Evolutionary conservation across 2,329 filamentous ascomycete species (phyloP).

Genomic region (Trichoderma semiorbis): DNA sequence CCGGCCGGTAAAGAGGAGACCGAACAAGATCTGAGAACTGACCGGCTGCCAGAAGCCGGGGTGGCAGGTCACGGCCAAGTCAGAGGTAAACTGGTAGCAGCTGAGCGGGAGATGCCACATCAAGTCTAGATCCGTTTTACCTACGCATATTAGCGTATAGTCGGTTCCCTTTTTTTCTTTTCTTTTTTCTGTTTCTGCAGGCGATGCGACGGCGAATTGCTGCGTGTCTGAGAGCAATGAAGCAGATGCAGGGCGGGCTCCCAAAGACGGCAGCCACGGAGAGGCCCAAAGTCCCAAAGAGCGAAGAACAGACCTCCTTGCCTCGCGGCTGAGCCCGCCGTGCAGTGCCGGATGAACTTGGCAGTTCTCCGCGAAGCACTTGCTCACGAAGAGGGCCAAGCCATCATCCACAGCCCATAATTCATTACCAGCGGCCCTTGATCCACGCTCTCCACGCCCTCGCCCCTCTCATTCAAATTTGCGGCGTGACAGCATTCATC

Average conservation of each 20-base stretch:
- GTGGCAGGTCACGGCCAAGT: constrained; percentile 4
- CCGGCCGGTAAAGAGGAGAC: constrained; percentile 17
- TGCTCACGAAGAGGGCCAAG: background rate
- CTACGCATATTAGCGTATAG: constrained; percentile 18
- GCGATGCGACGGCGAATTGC: constrained; percentile 20
- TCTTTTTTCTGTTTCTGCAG: background rate
- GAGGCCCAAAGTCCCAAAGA: constrained; percentile 11
- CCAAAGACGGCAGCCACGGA: constrained; percentile 4
- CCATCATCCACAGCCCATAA: background rate
- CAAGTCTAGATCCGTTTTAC: background rate
- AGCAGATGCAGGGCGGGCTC: constrained; percentile 19
- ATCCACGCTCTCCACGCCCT: background rate
- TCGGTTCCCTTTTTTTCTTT: background rate
- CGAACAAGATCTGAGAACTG: constrained; percentile 22
- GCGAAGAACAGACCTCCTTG: constrained; percentile 10
- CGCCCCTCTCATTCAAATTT: background rate
- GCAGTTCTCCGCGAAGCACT: background rate
- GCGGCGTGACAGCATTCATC: background rate
- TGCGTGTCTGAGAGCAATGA: constrained; percentile 18
- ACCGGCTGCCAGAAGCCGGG: background rate
- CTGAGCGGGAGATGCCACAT: background rate
- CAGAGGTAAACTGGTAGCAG: constrained; percentile 15
- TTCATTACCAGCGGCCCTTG: background rate
- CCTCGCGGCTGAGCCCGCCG: constrained; percentile 13
- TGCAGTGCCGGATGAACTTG: constrained; percentile 4